These are phyloP conservation scores for Balansia obtecta DNA, from an alignment of 2,329 filamentous ascomycete species.

Conservation along the genomic window DNA sequence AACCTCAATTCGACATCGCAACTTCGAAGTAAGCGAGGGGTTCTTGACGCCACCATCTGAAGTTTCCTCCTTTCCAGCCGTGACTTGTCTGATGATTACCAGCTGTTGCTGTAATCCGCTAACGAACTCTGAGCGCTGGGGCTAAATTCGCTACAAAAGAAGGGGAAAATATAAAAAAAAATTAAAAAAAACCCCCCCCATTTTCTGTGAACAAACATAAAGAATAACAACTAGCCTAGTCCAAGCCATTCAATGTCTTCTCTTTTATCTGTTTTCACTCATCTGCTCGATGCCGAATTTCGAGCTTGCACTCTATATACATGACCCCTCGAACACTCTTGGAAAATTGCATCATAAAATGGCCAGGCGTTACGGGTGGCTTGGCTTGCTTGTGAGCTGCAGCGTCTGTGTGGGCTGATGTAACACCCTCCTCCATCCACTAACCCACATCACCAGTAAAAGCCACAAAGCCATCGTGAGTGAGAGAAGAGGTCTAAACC, in stretches of 20 bases:
- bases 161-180: too few relatives aligned
- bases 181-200: too few relatives aligned
- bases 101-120: neutral
- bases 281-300: too few relatives aligned
- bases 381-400: neutral
- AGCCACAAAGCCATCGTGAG: conserved; percentile 1
- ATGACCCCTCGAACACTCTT: too few relatives aligned
- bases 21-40: neutral
- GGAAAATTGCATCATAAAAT: too few relatives aligned
- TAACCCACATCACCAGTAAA: neutral
- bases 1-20: neutral
- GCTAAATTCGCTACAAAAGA: neutral
- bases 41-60: conserved; percentile 4
- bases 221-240: too few relatives aligned
- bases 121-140: neutral
- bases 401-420: neutral
- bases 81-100: neutral
- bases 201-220: too few relatives aligned
- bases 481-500: conserved; percentile 3
- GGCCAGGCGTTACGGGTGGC: too few relatives aligned
- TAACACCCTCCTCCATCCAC: neutral
- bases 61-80: neutral
- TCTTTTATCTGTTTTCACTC: too few relatives aligned
- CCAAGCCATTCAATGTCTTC: neutral
- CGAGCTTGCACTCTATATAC: too few relatives aligned